These are phyloP conservation scores for Psilocybe cyanescens DNA, from an alignment of 768 basidiomycete species.

Conservation along the genomic window DNA sequence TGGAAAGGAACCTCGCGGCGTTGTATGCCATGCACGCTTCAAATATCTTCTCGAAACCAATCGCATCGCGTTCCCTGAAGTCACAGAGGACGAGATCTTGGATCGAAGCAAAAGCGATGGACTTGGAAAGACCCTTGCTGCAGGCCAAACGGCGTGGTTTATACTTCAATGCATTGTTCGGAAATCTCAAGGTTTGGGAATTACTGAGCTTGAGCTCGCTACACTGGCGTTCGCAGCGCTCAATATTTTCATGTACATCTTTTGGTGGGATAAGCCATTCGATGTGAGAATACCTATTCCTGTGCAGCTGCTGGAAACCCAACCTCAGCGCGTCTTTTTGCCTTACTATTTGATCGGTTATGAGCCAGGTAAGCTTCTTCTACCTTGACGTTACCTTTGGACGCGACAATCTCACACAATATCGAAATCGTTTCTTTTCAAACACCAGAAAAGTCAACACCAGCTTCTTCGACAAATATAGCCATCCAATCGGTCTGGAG, in stretches of 20 bases:
- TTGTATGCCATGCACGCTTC: slow-evolving; percentile 12
- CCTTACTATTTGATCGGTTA: background rate
- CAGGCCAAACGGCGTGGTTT: slow-evolving; percentile 37
- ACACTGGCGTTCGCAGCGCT: slow-evolving; percentile 35
- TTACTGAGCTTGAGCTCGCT: slow-evolving; percentile 35
- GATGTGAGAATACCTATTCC: slow-evolving; percentile 27
- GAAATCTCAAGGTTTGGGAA: slow-evolving; percentile 18
- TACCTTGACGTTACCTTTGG: background rate
- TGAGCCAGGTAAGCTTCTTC: background rate
- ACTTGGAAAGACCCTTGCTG: slow-evolving; percentile 31
- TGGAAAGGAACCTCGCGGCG: background rate
- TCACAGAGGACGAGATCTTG: slow-evolving; percentile 10
- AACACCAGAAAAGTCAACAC: background rate
- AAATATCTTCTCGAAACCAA: background rate
- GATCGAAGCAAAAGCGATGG: slow-evolving; percentile 26
- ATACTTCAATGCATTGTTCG: slow-evolving; percentile 28
- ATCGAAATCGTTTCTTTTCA: no score
- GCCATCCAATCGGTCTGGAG: no score
- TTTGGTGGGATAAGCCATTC: slow-evolving; percentile 42
- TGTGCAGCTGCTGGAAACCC: background rate
- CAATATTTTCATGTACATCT: slow-evolving; percentile 27
- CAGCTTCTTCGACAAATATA: no score
- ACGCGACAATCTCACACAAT: background rate
- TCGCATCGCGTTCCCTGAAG: slow-evolving; percentile 3
- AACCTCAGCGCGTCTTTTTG: background rate